Base-by-base conservation (phyloP, 2,329 filamentous ascomycete genomes). In the Lachnum nothofagi region DNA sequence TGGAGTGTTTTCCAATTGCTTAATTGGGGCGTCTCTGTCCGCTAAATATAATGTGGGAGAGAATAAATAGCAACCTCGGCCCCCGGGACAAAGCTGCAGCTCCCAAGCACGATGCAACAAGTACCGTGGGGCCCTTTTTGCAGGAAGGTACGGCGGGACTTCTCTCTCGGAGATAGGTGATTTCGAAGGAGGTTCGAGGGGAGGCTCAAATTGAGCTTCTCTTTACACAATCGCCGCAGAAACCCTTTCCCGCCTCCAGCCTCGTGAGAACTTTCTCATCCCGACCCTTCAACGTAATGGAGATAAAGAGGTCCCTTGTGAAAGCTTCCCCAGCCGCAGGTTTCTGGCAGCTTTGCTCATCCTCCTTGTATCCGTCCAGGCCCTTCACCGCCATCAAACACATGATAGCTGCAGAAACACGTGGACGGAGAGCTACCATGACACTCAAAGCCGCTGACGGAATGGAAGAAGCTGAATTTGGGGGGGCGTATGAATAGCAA, bases 241-340 rank as follows among this genome's bases (percentile, higher is more conserved):
- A n/a, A n/a, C 34, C 14, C 34, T 22, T 22, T 22, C 17, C 9
- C 17, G 10, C n/a, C 6, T 16, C 8, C 33, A 35, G 9, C 33
- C 9, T 9, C 17, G n/a, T n/a, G n/a, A n/a, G 20, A 37, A 37
- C 9, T 17, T 17, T 10, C 6, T 3, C 17, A 37, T 29, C 25
- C 6, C 12, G 25, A n/a, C n/a, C n/a, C n/a, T 29, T 12, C 25
- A 29, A 29, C 12, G 17, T 20, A 20, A 10, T 10, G 20, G 2
- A 20, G 20, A 37, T 9, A 8, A 20, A 9, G 3, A 16, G n/a
- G n/a, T n/a, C 2, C 34, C 34, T 10, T 17, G 5, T 14, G 3
- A 35, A 42, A 22, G 31, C n/a, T 39, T 42, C 42, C 43, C 43
- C 47, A 43, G 38, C 44, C 48, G 47, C 48, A 44, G 48, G 33